phyloP scores from a whole-genome alignment of 2,329 filamentous ascomycete genomes.

The Phialophora chinensis region DNA sequence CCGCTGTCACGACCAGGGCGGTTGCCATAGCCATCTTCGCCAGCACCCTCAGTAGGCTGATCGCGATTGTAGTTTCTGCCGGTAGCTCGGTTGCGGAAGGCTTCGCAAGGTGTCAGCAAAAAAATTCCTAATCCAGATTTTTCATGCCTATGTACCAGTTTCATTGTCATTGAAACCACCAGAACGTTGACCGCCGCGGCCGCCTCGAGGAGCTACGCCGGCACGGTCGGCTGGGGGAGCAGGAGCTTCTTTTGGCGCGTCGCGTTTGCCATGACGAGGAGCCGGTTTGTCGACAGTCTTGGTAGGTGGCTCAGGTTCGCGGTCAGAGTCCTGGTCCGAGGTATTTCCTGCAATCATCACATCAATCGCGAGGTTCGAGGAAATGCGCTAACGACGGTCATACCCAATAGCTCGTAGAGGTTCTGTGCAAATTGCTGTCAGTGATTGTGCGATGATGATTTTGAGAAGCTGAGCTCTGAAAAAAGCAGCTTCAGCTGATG shows the following conservation, averaged over 20 bases:
- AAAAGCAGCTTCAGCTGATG: slow-evolving; percentile 21
- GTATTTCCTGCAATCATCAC: slow-evolving; percentile 63
- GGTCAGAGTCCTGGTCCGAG: slow-evolving; percentile 74
- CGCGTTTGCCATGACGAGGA: slow-evolving; percentile 82
- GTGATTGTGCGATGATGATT: slow-evolving; percentile 21
- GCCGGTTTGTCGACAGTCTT: slow-evolving; percentile 87
- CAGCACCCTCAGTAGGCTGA: slow-evolving; percentile 71
- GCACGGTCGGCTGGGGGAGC: slow-evolving; percentile 58
- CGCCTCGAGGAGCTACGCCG: slow-evolving; percentile 42
- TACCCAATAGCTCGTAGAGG: slow-evolving; percentile 98
- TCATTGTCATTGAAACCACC: slow-evolving; percentile 76
- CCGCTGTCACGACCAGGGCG: slow-evolving; percentile 44
- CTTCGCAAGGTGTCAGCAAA: slow-evolving; percentile 54
- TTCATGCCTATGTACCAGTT: slow-evolving; percentile 70
- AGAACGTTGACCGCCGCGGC: slow-evolving; percentile 59
- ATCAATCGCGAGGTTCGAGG: slow-evolving; percentile 1
- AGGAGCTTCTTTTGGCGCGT: slow-evolving; percentile 76
- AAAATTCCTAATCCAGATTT: neutral
- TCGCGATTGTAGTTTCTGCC: slow-evolving; percentile 82
- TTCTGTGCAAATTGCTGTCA: slow-evolving; percentile 66
- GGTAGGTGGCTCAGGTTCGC: slow-evolving; percentile 75
- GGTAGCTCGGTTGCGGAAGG: slow-evolving; percentile 86
- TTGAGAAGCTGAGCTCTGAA: slow-evolving; percentile 27
- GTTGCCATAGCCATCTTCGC: slow-evolving; percentile 52
- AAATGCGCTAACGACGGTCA: slow-evolving; percentile 40